These are phyloP conservation scores for Sporobolomyces roseus DNA, from an alignment of 768 basidiomycete species.

Conservation along the genomic window DNA sequence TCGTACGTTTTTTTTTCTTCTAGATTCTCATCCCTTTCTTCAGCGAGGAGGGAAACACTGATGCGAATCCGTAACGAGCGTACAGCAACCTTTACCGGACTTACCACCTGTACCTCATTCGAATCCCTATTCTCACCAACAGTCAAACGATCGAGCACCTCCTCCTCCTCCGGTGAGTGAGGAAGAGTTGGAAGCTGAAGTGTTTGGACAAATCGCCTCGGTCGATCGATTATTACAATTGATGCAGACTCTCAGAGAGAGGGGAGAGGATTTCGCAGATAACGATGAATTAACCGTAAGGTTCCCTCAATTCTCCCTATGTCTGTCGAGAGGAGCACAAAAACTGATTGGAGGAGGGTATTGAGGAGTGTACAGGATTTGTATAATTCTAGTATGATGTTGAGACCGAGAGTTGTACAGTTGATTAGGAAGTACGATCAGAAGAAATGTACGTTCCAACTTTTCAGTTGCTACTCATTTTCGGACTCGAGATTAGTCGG, in stretches of 20 bases:
- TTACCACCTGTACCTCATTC: too few species aligned
- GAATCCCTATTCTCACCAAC: background rate
- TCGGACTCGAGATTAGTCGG: too few species aligned
- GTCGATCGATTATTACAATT: slow-evolving; percentile 75
- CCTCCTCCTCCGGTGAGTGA: too few species aligned
- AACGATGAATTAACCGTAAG: slow-evolving; percentile 81
- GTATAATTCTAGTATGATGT: slow-evolving; percentile 80
- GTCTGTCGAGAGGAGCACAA: too few species aligned
- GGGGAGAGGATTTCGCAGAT: slow-evolving; percentile 78
- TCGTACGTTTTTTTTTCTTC: slow-evolving; percentile 56
- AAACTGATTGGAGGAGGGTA: too few species aligned
- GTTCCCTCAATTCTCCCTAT: background rate
- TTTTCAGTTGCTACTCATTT: too few species aligned
- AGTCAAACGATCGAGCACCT: background rate
- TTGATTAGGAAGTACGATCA: slow-evolving; percentile 96
- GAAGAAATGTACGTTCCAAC: slow-evolving; percentile 61
- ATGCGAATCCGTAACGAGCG: background rate
- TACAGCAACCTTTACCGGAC: slow-evolving; percentile 77
- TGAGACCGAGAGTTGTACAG: slow-evolving; percentile 92
- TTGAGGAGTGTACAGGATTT: slow-evolving; percentile 62
- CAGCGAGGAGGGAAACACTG: too few species aligned
- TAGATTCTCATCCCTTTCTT: too few species aligned
- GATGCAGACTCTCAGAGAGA: slow-evolving; percentile 67
- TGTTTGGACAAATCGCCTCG: slow-evolving; percentile 79
- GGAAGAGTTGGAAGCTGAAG: slow-evolving; percentile 77